Conservation (phyloP, 352 stramenopile genomes). For the Phytopythium cucurbitacearum region DNA sequence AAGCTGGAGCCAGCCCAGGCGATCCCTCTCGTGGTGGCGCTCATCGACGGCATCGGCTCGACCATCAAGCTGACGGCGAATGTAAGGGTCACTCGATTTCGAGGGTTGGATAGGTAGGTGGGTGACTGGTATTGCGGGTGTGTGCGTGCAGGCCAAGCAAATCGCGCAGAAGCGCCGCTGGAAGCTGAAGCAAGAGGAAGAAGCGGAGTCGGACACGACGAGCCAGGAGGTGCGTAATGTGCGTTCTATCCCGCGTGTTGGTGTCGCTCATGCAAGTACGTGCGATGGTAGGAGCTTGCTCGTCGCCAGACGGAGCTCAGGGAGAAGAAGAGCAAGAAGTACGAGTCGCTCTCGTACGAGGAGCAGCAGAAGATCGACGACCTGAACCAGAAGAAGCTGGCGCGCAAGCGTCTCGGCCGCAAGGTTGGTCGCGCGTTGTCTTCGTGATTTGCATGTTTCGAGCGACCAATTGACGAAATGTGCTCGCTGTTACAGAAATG, state of each 20-base stretch:
- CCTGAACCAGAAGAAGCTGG: constrained; percentile 63
- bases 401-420: constrained; percentile 61
- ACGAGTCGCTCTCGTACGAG: constrained; percentile 74
- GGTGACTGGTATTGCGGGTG: neutral
- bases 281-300: constrained; percentile 27
- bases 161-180: constrained; percentile 67
- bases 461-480: neutral
- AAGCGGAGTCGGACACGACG: constrained; percentile 10
- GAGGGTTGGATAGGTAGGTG: neutral
- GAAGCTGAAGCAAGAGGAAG: constrained; percentile 57
- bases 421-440: constrained; percentile 33
- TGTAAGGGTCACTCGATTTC: constrained; percentile 25
- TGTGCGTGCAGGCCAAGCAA: constrained; percentile 48
- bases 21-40: constrained; percentile 35
- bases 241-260: neutral
- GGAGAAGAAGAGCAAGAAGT: constrained; percentile 81
- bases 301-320: constrained; percentile 47
- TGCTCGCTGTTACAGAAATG: constrained; percentile 15
- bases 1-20: constrained; percentile 47
- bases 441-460: neutral
- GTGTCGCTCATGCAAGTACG: neutral
- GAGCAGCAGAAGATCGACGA: constrained; percentile 76
- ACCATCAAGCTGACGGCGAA: constrained; percentile 78
- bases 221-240: constrained; percentile 24
- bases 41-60: constrained; percentile 63